phyloP scores from a whole-genome alignment of 2,329 filamentous ascomycete genomes.

The Colletotrichum destructivum region DNA sequence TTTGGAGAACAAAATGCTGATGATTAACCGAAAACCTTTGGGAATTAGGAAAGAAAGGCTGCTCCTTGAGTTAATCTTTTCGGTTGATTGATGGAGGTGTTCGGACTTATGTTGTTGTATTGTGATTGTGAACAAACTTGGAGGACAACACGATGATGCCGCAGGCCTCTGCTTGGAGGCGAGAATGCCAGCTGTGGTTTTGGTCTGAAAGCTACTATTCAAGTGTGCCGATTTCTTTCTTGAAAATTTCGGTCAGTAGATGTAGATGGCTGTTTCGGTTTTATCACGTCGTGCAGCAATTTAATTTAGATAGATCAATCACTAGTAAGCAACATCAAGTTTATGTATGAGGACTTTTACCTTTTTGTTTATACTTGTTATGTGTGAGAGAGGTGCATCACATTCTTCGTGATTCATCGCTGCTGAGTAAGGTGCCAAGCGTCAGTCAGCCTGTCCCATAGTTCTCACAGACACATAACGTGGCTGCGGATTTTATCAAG shows the following conservation, averaged over 20 bases:
- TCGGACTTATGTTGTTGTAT: not conserved
- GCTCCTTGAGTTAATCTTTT: not conserved
- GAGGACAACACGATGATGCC: not conserved
- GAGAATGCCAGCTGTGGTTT: not conserved
- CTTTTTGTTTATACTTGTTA: too few species aligned
- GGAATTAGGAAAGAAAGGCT: not conserved
- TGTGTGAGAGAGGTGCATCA: not conserved
- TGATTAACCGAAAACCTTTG: not conserved
- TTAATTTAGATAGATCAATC: too few species aligned
- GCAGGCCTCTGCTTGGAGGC: not conserved
- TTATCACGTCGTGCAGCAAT: too few species aligned
- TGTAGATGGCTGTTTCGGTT: not conserved
- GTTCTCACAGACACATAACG: conserved; percentile 3
- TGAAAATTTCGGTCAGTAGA: too few species aligned
- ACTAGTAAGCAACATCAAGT: too few species aligned
- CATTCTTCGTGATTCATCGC: not conserved
- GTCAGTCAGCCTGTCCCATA: not conserved
- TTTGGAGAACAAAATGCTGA: not conserved
- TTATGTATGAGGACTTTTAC: too few species aligned
- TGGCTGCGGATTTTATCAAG: not conserved
- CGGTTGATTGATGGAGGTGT: not conserved
- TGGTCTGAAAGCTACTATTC: not conserved
- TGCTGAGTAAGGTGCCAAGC: conserved; percentile 27
- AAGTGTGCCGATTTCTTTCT: not conserved
- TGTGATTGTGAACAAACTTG: not conserved